Evolutionary conservation across 2,329 filamentous ascomycete genomes (phyloP).

Genomic region (Arthroderma uncinatum): DNA sequence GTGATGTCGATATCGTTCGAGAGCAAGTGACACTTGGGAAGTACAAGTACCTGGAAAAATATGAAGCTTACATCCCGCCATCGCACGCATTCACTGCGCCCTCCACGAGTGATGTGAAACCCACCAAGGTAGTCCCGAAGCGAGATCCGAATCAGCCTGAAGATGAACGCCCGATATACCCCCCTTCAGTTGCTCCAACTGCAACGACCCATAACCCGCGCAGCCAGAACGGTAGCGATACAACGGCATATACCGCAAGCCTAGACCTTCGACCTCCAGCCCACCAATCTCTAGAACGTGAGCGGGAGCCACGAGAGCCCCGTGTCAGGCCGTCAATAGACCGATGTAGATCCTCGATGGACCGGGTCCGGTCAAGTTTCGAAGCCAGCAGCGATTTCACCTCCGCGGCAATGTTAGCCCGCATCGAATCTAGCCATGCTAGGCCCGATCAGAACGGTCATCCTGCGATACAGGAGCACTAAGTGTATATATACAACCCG

Average conservation of each 20-base stretch:
- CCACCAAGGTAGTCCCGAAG: slow-evolving; percentile 45
- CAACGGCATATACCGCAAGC: slow-evolving; percentile 68
- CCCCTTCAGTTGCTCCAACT: slow-evolving; percentile 72
- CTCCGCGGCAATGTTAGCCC: slow-evolving; percentile 69
- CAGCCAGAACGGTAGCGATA: slow-evolving; percentile 86
- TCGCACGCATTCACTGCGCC: slow-evolving; percentile 25
- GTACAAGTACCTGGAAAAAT: slow-evolving; percentile 61
- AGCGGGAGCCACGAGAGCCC: slow-evolving; percentile 48
- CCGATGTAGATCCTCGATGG: slow-evolving; percentile 74
- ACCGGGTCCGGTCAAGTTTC: slow-evolving; percentile 70
- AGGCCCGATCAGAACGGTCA: slow-evolving; percentile 6
- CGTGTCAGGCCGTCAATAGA: slow-evolving; percentile 76
- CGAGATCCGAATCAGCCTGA: slow-evolving; percentile 62
- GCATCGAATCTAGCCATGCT: slow-evolving; percentile 51
- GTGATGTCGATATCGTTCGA: slow-evolving; percentile 88
- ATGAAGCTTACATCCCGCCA: slow-evolving; percentile 42
- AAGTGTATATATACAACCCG: slow-evolving; percentile 18
- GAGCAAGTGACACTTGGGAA: slow-evolving; percentile 78
- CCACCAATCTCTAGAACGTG: slow-evolving; percentile 49
- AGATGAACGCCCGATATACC: slow-evolving; percentile 85
- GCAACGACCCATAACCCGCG: slow-evolving; percentile 65
- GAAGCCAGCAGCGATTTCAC: slow-evolving; percentile 87
- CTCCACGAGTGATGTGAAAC: slow-evolving; percentile 29
- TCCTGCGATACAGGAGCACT: slow-evolving; percentile 11
- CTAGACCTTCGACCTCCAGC: slow-evolving; percentile 37